Evolutionary conservation across 2,329 filamentous ascomycete species (phyloP).

Genomic region (Trichoderma gracile): DNA sequence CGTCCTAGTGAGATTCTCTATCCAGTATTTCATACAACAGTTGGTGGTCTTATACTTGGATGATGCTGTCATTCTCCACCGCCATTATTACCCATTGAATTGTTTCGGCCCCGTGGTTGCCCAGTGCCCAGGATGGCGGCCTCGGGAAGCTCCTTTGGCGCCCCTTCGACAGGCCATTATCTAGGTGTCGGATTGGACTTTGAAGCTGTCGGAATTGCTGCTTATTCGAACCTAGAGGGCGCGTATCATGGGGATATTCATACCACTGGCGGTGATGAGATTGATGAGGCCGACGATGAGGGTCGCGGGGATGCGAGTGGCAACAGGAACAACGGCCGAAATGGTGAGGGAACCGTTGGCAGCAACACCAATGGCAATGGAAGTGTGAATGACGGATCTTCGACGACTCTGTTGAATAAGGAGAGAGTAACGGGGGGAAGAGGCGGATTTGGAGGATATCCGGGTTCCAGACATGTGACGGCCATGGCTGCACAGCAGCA

Average conservation of each 20-base stretch:
- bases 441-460: neutral
- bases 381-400: neutral
- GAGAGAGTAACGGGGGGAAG: neutral
- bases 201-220: conserved; percentile 1
- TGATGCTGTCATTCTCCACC: neutral
- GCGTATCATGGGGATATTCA: conserved; percentile 27
- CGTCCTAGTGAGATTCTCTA: no score
- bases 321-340: neutral
- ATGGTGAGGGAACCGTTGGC: neutral
- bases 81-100: neutral
- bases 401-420: neutral
- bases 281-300: neutral
- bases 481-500: conserved; percentile 2
- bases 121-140: neutral
- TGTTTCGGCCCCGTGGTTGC: neutral
- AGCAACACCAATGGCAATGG: neutral
- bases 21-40: no score
- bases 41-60: no score
- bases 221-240: conserved; percentile 29
- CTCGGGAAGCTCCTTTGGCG: conserved; percentile 26
- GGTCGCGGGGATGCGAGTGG: neutral
- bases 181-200: conserved; percentile 15
- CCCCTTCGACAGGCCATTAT: conserved; percentile 22
- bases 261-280: neutral
- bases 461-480: neutral